phyloP scores from a whole-genome alignment of 352 stramenopile genomes.

The Phytophthora boehmeriae region DNA sequence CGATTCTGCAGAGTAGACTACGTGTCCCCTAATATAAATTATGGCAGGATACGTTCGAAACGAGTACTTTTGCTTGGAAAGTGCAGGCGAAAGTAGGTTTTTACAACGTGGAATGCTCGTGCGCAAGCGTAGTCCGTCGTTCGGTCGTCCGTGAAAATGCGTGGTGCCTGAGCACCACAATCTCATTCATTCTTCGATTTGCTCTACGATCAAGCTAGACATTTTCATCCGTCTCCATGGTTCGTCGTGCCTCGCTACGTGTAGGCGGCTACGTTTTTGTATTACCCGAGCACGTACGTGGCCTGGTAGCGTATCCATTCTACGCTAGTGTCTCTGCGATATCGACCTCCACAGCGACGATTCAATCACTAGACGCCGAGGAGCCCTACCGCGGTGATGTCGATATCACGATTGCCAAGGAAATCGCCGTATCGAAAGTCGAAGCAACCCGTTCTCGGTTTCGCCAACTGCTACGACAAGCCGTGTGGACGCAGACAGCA shows the following conservation, averaged over 20 bases:
- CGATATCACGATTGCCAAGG: neutral
- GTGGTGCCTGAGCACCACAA: no score
- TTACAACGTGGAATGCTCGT: no score
- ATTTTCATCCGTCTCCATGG: constrained; percentile 6
- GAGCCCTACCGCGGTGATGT: constrained; percentile 5
- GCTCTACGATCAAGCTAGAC: neutral
- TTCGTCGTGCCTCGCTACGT: constrained; percentile 8
- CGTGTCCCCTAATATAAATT: no score
- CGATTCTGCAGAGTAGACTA: no score
- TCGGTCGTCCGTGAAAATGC: no score
- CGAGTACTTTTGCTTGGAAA: no score
- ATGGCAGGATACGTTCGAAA: no score
- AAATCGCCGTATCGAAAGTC: neutral
- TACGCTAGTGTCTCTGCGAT: constrained; percentile 13
- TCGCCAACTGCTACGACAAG: no score
- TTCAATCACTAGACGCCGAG: neutral
- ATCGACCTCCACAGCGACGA: neutral
- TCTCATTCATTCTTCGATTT: neutral
- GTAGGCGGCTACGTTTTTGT: constrained; percentile 10
- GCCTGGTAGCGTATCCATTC: constrained; percentile 11
- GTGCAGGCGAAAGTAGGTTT: no score
- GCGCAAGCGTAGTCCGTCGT: no score
- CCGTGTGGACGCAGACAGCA: constrained; percentile 12
- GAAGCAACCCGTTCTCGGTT: constrained; percentile 7
- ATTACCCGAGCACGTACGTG: constrained; percentile 6